Evolutionary conservation across 768 basidiomycete species (phyloP).

Genomic region (Pleurotus platypus): DNA sequence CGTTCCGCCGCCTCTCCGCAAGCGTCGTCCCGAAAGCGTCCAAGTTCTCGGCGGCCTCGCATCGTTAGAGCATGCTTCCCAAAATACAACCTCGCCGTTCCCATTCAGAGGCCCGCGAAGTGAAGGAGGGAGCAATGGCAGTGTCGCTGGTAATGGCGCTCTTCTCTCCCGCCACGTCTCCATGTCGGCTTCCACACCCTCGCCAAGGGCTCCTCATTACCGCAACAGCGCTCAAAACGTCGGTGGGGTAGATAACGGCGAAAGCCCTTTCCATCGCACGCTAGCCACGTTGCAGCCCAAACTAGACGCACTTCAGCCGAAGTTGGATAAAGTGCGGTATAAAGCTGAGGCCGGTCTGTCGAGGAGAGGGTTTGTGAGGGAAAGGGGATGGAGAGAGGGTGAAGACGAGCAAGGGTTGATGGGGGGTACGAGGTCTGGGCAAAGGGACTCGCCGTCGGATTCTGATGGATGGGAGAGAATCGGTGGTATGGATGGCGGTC

Average conservation of each 20-base stretch:
- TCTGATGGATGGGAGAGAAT: conserved; percentile 18
- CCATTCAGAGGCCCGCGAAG: background rate
- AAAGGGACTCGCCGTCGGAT: conserved; percentile 11
- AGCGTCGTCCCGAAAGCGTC: conserved; percentile 59
- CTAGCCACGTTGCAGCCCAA: conserved; percentile 34
- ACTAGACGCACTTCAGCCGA: conserved; percentile 37
- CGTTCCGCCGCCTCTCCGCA: conserved; percentile 33
- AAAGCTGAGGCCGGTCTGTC: conserved; percentile 71
- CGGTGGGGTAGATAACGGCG: background rate
- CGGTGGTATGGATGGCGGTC: conserved; percentile 13
- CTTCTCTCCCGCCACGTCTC: background rate
- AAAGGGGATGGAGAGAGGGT: conserved; percentile 34
- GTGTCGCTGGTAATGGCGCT: background rate
- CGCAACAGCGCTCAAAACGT: background rate
- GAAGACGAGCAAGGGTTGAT: conserved; percentile 29
- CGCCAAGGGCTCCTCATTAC: background rate
- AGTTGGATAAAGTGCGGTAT: conserved; percentile 59
- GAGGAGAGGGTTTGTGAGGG: conserved; percentile 43
- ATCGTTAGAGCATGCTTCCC: conserved; percentile 1
- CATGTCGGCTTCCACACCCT: conserved; percentile 15
- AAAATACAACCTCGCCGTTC: background rate
- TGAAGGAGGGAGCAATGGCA: background rate
- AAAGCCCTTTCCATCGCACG: conserved; percentile 38
- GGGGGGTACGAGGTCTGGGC: conserved; percentile 3
- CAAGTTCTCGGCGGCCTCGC: conserved; percentile 36